A percentile compares a stretch with the other conserved stretches of the same genome.
Conservation (phyloP, 768 basidiomycete species). For the Baorangia bicolor region DNA sequence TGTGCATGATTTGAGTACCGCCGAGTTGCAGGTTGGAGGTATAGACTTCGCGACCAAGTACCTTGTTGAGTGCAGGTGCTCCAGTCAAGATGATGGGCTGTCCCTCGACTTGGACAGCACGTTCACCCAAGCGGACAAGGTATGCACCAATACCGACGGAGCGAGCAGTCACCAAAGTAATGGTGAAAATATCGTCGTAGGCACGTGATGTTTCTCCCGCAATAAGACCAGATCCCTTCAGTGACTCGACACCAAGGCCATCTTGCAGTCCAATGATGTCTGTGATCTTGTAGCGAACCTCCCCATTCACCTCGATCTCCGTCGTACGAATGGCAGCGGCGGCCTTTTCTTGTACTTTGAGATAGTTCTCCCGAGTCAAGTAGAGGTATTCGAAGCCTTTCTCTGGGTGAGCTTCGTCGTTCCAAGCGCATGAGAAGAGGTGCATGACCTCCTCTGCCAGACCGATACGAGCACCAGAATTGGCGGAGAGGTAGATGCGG, state of each 20-base stretch:
- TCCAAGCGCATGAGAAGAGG: conserved; percentile 92
- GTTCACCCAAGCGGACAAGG: conserved; percentile 95
- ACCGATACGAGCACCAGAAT: conserved; percentile 97
- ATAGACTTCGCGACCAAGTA: conserved; percentile 97
- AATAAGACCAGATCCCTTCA: conserved; percentile 96
- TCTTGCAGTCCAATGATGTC: conserved; percentile 97
- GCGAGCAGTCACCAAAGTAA: conserved; percentile 96
- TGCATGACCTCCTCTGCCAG: conserved; percentile 88
- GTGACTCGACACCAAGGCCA: conserved; percentile 93
- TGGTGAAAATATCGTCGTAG: conserved; percentile 99
- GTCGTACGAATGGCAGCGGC: conserved; percentile 72
- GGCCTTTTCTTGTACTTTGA: conserved; percentile 87
- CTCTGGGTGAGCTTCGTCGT: conserved; percentile 75
- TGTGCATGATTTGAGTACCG: conserved; percentile 99
- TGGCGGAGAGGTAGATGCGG: conserved; percentile 96
- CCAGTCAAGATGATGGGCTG: conserved; percentile 99
- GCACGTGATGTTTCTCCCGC: conserved; percentile 98
- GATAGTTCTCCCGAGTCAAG: conserved; percentile 87
- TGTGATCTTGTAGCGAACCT: conserved; percentile 90
- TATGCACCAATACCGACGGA: conserved; percentile 99
- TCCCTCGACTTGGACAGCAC: conserved; percentile 97
- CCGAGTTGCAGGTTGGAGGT: conserved; percentile 98
- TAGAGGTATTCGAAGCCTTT: conserved; percentile 97
- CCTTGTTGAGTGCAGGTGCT: conserved; percentile 96
- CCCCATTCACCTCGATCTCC: conserved; percentile 84